Percentiles rank a stretch among this genome's conserved stretches.
These are phyloP conservation scores for Annona squamosa DNA, from an alignment of 164 flowering plant genomes.

Conservation along the genomic window DNA sequence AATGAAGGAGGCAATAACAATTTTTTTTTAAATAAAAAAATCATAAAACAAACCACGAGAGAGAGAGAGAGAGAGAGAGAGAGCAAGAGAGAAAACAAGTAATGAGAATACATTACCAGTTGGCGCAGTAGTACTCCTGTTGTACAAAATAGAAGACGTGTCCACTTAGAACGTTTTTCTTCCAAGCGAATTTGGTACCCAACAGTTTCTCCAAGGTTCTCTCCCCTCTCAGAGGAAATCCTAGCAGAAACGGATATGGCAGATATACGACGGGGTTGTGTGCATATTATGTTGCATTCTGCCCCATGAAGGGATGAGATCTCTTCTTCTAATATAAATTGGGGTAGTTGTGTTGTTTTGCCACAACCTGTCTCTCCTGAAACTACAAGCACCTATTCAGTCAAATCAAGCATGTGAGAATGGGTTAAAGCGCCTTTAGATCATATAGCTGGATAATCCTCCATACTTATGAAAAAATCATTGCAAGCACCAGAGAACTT, in stretches of 20 bases:
- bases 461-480: too few relatives aligned
- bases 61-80: not conserved
- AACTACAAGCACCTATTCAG: slow-evolving; percentile 70
- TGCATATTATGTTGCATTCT: slow-evolving; percentile 81
- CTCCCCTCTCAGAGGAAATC: slow-evolving; percentile 86
- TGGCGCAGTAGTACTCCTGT: slow-evolving; percentile 84
- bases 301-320: slow-evolving; percentile 71
- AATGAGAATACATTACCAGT: slow-evolving; percentile 43
- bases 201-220: slow-evolving; percentile 80
- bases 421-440: not conserved
- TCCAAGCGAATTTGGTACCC: slow-evolving; percentile 97
- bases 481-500: not conserved
- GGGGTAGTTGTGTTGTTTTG: slow-evolving; percentile 95
- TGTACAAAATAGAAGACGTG: slow-evolving; percentile 82
- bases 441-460: not conserved
- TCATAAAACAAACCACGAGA: not conserved
- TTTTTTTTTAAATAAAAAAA: too few relatives aligned
- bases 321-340: slow-evolving; percentile 83
- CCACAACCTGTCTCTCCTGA: slow-evolving; percentile 99
- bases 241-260: slow-evolving; percentile 94
- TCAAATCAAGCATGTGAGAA: slow-evolving; percentile 6
- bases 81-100: not conserved
- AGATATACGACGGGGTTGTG: slow-evolving; percentile 96
- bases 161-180: slow-evolving; percentile 66
- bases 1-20: not conserved